These are phyloP conservation scores for Xylaria nigripes DNA, from an alignment of 495 filamentous ascomycete species.

Conservation along the genomic window DNA sequence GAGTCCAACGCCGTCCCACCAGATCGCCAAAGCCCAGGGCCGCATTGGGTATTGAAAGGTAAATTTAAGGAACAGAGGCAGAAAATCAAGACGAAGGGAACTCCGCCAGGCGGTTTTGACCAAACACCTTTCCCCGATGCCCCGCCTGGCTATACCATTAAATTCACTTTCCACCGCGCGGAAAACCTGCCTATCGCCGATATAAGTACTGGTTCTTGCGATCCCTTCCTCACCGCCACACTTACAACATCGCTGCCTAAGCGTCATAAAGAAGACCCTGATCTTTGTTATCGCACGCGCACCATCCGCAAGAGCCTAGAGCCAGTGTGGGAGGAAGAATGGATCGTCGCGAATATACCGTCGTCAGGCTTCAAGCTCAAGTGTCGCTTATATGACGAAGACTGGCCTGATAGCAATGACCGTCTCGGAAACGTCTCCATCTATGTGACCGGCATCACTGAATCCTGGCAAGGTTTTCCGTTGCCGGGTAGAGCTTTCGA, in stretches of 20 bases:
- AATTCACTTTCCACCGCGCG: conserved; percentile 76
- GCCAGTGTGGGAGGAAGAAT: conserved; percentile 74
- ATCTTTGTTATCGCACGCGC: conserved; percentile 61
- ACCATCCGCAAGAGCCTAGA: conserved; percentile 63
- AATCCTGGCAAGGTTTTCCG: conserved; percentile 59
- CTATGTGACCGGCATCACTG: conserved; percentile 45
- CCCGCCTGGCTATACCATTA: conserved; percentile 70
- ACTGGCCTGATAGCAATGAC: conserved; percentile 79
- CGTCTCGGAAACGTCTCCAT: conserved; percentile 76
- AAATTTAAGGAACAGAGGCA: conserved; percentile 51
- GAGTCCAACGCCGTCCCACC: conserved; percentile 13
- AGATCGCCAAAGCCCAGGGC: conserved; percentile 2
- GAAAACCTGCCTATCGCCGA: conserved; percentile 75
- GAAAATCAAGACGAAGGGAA: conserved; percentile 50
- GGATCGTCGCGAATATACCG: conserved; percentile 82
- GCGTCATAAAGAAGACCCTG: conserved; percentile 73
- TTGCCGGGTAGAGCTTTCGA: conserved; percentile 51
- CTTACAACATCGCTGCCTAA: conserved; percentile 52
- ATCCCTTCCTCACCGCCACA: conserved; percentile 73
- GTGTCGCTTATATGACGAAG: conserved; percentile 78
- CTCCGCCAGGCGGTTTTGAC: conserved; percentile 74
- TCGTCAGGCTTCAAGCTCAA: conserved; percentile 71
- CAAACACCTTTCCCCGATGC: conserved; percentile 63
- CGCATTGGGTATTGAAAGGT: conserved; percentile 23
- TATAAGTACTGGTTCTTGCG: conserved; percentile 65